Conservation (phyloP, 2,329 filamentous ascomycete genomes). For the Pseudogymnoascus sp. region DNA sequence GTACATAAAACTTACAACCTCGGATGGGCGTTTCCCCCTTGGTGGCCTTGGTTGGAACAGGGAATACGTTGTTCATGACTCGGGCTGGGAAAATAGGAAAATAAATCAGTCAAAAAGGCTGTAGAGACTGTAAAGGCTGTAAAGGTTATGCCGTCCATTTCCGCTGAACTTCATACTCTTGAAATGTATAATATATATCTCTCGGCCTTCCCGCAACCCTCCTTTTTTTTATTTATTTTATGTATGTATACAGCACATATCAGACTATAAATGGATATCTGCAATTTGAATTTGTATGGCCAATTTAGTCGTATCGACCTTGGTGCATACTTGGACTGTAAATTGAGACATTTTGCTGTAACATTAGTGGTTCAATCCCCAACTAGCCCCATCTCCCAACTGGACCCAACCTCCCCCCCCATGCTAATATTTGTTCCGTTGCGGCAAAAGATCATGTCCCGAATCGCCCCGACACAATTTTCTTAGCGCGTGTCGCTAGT, state of each 20-base stretch:
- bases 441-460: slow-evolving; percentile 5
- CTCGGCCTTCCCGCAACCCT: background rate
- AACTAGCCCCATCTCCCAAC: background rate
- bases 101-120: background rate
- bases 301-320: background rate
- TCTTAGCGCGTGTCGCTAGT: slow-evolving; percentile 10
- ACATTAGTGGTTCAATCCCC: background rate
- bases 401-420: background rate
- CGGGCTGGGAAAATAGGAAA: background rate
- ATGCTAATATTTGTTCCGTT: slow-evolving; percentile 3
- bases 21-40: too few species aligned
- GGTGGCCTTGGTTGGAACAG: background rate
- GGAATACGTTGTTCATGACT: background rate
- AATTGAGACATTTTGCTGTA: slow-evolving; percentile 7
- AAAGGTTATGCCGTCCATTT: too few species aligned
- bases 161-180: background rate
- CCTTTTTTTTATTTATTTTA: too few species aligned
- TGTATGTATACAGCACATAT: too few species aligned
- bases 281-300: background rate
- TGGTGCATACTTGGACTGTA: background rate
- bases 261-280: background rate
- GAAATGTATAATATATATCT: background rate
- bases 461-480: slow-evolving; percentile 7
- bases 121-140: too few species aligned
- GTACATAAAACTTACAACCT: too few species aligned